Evolutionary conservation across 2,329 filamentous ascomycete species (phyloP), one percentile per base, ranked within the genome.

Genomic region (Paracorniculantispora psalliotae): DNA sequence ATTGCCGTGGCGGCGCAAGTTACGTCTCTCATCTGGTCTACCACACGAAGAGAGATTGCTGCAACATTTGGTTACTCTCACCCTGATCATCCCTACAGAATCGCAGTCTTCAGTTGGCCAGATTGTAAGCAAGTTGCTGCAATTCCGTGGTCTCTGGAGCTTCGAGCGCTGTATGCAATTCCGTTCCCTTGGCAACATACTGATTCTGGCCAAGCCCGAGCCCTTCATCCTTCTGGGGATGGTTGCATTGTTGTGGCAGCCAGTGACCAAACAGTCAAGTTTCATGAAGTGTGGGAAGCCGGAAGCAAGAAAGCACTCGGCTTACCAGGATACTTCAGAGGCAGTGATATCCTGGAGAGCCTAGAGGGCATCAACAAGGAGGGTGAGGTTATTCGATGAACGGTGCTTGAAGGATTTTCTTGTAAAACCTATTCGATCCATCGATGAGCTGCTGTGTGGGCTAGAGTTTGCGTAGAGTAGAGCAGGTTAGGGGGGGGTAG

Each of bases 21-120:
- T 51, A 99, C 94, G 0, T 90, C 90, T 50, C 80, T 99, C 30
- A 87, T 96, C 61, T 99, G 91, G 93, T 94, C 90, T 56, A 89
- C 82, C 28, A 93, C 87, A 12, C 83, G 90, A 12, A 86, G 89
- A 39, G 94, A 97, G 71, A 94, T 99, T 63, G 90, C 85, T 1
- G 94, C 92, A 1, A 97, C 93, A 0, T 97, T 99, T 73, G 93
- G 94, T 4, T 97, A 96, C 69, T 86, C 92, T 3, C 88, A 96
- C 65, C 92, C 93, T 1, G 90, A 96, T 44, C 94, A 99, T 68
- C 85, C 89, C 0, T 90, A 89, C 66, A 87, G 94, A 21, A 90
- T 99, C 63, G 94, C 92, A 1, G 88, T 97, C 9, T 99, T 97
- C 73, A 88, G 89, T 48, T 97, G 94, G 94, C 94, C 94, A 0